These are phyloP conservation scores for Alternaria triticimaculans DNA, from an alignment of 2,329 filamentous ascomycete genomes.

Conservation along the genomic window DNA sequence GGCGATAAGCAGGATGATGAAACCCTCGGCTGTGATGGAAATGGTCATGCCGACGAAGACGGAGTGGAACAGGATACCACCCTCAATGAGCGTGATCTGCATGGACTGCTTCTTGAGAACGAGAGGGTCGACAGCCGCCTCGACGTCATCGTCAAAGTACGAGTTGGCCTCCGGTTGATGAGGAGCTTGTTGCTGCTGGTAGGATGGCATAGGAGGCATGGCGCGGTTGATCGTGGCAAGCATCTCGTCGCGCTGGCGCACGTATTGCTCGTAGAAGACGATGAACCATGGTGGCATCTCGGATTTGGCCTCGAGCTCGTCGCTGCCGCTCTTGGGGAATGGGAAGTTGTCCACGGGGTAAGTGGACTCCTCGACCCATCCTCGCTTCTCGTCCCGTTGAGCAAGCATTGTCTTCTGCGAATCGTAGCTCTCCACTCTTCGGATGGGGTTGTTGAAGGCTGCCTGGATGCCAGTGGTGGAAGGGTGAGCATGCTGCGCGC, in stretches of 20 bases:
- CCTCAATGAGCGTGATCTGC: constrained; percentile 59
- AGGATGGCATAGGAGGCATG: constrained; percentile 40
- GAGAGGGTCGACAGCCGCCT: constrained; percentile 46
- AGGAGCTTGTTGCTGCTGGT: constrained; percentile 34
- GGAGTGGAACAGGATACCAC: constrained; percentile 68
- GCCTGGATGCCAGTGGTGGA: constrained; percentile 33
- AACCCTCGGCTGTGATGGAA: constrained; percentile 64
- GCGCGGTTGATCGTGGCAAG: constrained; percentile 59
- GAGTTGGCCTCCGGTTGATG: constrained; percentile 34
- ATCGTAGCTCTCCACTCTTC: constrained; percentile 43
- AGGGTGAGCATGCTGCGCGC: constrained; percentile 12
- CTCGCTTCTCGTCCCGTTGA: constrained; percentile 41
- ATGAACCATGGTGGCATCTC: constrained; percentile 68
- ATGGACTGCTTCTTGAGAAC: constrained; percentile 48
- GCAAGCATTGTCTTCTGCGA: constrained; percentile 45
- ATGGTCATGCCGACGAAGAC: constrained; percentile 69
- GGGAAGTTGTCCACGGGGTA: constrained; percentile 41
- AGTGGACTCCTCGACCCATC: constrained; percentile 38
- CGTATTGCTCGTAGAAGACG: constrained; percentile 68
- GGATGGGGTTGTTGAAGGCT: constrained; percentile 40
- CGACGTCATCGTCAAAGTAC: constrained; percentile 48
- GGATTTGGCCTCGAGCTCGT: constrained; percentile 41
- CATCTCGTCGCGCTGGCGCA: constrained; percentile 67
- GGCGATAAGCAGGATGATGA: constrained; percentile 64
- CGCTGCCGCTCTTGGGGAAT: constrained; percentile 35